Conservation (phyloP, 108 stramenopile species). For the Cyclostephanos tholiformis region DNA sequence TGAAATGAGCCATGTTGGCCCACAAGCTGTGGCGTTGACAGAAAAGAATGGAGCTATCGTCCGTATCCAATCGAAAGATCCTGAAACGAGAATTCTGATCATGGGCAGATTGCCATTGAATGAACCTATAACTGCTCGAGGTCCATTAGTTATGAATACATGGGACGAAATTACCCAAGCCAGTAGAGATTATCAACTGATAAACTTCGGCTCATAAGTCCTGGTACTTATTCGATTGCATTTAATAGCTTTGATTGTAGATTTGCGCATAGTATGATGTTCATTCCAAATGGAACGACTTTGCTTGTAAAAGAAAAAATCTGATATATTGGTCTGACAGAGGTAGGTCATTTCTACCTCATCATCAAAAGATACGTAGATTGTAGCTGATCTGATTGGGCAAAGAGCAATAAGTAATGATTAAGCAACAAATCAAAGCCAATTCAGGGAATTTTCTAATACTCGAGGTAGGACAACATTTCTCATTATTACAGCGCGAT, state of each 20-base stretch:
- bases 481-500: background rate
- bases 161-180: conserved; percentile 82
- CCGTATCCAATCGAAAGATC: conserved; percentile 46
- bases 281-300: no score
- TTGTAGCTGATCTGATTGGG: background rate
- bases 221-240: background rate
- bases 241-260: background rate
- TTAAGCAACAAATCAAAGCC: no score
- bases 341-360: background rate
- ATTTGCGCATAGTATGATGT: no score
- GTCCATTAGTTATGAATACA: conserved; percentile 97
- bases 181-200: conserved; percentile 74
- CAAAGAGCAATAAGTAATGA: background rate
- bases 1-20: conserved; percentile 39
- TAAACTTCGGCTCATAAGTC: conserved; percentile 49
- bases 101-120: conserved; percentile 81
- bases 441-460: no score
- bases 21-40: conserved; percentile 84
- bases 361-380: no score
- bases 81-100: conserved; percentile 67
- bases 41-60: conserved; percentile 51
- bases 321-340: background rate
- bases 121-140: conserved; percentile 89
- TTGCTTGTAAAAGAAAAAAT: background rate
- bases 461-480: background rate